Percentiles rank a stretch among this genome's conserved stretches.
These are phyloP conservation scores for Boletus speciosus DNA, from an alignment of 768 basidiomycete species.

Conservation along the genomic window DNA sequence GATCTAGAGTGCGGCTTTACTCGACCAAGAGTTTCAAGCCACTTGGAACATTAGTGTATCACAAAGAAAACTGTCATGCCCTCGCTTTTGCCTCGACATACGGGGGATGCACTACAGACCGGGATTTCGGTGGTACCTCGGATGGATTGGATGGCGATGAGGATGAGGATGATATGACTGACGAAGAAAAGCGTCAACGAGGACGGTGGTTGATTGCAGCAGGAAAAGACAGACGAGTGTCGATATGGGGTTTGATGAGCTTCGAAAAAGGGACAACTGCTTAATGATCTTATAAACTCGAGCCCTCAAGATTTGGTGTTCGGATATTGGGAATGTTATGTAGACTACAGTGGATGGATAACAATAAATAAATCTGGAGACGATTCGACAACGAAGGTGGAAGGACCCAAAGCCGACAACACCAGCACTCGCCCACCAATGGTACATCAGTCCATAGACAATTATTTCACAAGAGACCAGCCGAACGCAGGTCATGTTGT, in stretches of 20 bases:
- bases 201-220: constrained; percentile 63
- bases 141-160: constrained; percentile 22
- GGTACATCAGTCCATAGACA: constrained; percentile 1
- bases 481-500: constrained; percentile 46
- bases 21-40: constrained; percentile 77
- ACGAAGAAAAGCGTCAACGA: constrained; percentile 42
- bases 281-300: not conserved
- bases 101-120: constrained; percentile 9
- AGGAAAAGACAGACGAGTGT: constrained; percentile 65
- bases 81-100: constrained; percentile 58
- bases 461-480: constrained; percentile 46
- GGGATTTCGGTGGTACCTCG: not conserved
- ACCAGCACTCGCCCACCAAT: not conserved
- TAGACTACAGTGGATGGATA: constrained; percentile 20
- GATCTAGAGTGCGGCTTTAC: constrained; percentile 70
- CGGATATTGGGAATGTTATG: constrained; percentile 2
- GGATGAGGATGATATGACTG: constrained; percentile 47
- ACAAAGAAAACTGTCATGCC: constrained; percentile 73
- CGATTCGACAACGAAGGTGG: not conserved
- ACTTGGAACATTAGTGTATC: constrained; percentile 81
- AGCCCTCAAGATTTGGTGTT: not conserved
- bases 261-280: constrained; percentile 10
- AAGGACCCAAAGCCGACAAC: not conserved
- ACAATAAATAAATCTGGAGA: constrained; percentile 11
- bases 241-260: constrained; percentile 65